Conservation (phyloP, 2,329 filamentous ascomycete species). For the Colletotrichum endophyticum region DNA sequence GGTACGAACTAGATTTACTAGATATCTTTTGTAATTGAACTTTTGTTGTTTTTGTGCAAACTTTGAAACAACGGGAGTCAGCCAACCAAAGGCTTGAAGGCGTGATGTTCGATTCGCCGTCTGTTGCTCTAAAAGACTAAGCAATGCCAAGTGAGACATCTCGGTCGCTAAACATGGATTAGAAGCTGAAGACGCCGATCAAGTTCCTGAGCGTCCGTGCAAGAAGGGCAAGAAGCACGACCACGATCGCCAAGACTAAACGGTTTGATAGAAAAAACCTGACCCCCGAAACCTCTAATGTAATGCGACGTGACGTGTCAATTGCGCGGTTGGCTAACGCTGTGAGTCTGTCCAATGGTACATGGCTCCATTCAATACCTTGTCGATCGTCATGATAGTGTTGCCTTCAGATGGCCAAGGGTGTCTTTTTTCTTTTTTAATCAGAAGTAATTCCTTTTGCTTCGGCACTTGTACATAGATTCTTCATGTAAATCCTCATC, state of each 20-base stretch:
- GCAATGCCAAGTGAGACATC: neutral
- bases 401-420: neutral
- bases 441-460: neutral
- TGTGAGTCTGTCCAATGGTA: neutral
- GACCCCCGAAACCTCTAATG: neutral
- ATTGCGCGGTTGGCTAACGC: neutral
- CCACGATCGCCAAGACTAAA: neutral
- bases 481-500: neutral
- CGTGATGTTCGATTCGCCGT: neutral
- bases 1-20: conserved; percentile 10
- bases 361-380: neutral
- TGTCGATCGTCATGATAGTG: neutral
- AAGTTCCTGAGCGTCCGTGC: neutral
- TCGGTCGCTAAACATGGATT: conserved; percentile 3
- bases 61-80: neutral
- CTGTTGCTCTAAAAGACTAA: neutral
- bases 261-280: neutral
- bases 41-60: neutral
- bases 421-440: neutral
- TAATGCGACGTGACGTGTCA: neutral
- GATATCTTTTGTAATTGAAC: neutral
- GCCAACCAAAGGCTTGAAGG: too few species aligned
- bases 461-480: neutral
- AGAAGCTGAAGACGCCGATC: neutral
- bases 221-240: conserved; percentile 1